Percentiles rank a stretch among this genome's conserved stretches.
Conservation (phyloP, 164 flowering plant species). For the Stephania cephalantha region DNA sequence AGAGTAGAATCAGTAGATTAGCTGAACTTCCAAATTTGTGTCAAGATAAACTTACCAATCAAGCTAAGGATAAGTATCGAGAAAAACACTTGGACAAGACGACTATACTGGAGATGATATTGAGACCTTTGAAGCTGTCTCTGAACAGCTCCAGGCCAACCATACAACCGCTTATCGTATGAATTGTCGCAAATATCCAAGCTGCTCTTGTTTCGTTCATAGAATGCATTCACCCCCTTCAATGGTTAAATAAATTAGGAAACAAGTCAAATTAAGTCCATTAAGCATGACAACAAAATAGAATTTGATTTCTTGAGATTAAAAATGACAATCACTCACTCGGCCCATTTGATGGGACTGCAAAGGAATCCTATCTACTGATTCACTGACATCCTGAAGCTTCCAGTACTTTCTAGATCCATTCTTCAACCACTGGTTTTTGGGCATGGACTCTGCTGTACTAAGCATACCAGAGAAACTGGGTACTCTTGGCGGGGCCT, state of each 20-base stretch:
- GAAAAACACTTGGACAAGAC: constrained; percentile 42
- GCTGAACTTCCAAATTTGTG: neutral
- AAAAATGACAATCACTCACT: constrained; percentile 31
- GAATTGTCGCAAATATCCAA: constrained; percentile 57
- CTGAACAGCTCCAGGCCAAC: constrained; percentile 77
- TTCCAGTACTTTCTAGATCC: constrained; percentile 62
- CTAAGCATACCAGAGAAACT: constrained; percentile 54
- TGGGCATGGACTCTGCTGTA: constrained; percentile 48
- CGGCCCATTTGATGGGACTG: constrained; percentile 32
- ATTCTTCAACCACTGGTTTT: constrained; percentile 58
- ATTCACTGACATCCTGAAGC: constrained; percentile 38
- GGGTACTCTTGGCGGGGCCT: constrained; percentile 57
- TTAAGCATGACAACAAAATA: neutral
- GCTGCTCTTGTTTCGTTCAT: constrained; percentile 65
- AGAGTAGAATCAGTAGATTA: neutral
- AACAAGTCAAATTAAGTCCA: neutral
- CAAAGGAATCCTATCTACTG: constrained; percentile 31
- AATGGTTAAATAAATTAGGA: neutral
- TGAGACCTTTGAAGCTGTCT: constrained; percentile 84
- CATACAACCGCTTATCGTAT: constrained; percentile 69
- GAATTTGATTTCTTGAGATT: neutral
- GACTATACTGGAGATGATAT: constrained; percentile 72
- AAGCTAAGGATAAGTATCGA: constrained; percentile 45
- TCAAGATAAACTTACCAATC: constrained; percentile 42
- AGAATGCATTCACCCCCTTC: constrained; percentile 54